phyloP scores from a whole-genome alignment of 495 filamentous ascomycete species.

The Penicillium cataractarum region DNA sequence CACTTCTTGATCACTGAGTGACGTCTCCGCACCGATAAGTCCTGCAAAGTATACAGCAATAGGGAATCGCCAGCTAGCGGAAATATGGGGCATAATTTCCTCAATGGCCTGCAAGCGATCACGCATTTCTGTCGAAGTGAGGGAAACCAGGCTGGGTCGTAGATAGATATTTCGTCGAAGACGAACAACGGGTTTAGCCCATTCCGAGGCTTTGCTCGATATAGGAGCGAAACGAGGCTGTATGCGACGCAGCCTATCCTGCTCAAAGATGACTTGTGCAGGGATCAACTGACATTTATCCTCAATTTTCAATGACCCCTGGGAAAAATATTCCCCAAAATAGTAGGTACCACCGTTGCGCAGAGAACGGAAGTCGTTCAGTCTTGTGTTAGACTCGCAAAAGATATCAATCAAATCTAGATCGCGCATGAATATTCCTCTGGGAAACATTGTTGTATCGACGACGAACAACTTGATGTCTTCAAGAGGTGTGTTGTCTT shows the following conservation, averaged over 20 bases:
- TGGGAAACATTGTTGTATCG: not conserved
- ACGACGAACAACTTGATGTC: not conserved
- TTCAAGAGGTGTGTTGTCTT: not conserved
- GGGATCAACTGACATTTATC: not conserved
- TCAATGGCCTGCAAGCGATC: not conserved
- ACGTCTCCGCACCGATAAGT: not conserved
- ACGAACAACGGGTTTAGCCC: not conserved
- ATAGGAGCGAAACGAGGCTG: not conserved
- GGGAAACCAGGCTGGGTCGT: not conserved
- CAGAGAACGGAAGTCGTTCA: not conserved
- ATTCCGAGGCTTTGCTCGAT: not conserved
- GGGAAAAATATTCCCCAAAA: not conserved
- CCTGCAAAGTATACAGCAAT: not conserved
- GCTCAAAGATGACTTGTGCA: not conserved
- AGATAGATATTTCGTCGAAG: not conserved
- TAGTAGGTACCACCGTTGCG: not conserved
- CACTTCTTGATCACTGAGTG: too few relatives aligned
- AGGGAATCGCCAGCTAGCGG: not conserved
- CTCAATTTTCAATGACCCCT: not conserved
- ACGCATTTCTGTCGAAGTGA: not conserved
- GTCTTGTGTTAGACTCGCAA: not conserved
- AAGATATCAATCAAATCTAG: not conserved
- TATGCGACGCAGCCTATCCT: not conserved
- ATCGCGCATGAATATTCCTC: not conserved
- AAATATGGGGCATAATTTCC: not conserved